Evolutionary conservation across 495 filamentous ascomycete species (phyloP).

Genomic region (Darksidea phi): DNA sequence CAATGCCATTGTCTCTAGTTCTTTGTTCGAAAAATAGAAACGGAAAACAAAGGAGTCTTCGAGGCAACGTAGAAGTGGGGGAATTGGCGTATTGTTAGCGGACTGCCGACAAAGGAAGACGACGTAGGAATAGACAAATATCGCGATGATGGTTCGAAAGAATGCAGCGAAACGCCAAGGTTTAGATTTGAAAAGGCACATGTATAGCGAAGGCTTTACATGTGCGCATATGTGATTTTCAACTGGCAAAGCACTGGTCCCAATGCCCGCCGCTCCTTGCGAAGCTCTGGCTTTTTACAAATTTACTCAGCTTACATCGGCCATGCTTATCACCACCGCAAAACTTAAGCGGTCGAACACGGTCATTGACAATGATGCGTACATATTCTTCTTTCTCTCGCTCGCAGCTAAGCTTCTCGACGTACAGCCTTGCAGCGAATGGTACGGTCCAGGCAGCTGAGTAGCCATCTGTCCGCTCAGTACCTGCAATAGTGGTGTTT

Average conservation of each 20-base stretch:
- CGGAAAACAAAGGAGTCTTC: neutral
- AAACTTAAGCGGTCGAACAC: slow-evolving; percentile 66
- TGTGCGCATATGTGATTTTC: neutral
- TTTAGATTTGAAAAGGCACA: too few species aligned
- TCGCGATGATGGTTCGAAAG: too few species aligned
- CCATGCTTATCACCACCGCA: slow-evolving; percentile 68
- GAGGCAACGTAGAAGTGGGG: too few species aligned
- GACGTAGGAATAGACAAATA: too few species aligned
- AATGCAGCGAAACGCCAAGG: too few species aligned
- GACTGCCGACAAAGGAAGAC: too few species aligned
- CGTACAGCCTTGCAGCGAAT: slow-evolving; percentile 72
- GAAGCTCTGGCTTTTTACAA: slow-evolving; percentile 71
- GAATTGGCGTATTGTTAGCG: too few species aligned
- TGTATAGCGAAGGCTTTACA: too few species aligned
- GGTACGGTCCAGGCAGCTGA: slow-evolving; percentile 74
- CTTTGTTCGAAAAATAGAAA: neutral
- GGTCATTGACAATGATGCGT: slow-evolving; percentile 75
- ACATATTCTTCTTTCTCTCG: slow-evolving; percentile 58
- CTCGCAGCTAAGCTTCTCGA: slow-evolving; percentile 78
- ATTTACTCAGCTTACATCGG: slow-evolving; percentile 62
- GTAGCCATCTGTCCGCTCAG: slow-evolving; percentile 55
- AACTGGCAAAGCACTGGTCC: slow-evolving; percentile 53
- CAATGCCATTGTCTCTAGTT: too few species aligned
- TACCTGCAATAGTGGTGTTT: slow-evolving; percentile 49
- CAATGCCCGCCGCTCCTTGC: slow-evolving; percentile 67